Conservation (phyloP, 2,329 filamentous ascomycete genomes). For the Epichloe sylvatica region DNA sequence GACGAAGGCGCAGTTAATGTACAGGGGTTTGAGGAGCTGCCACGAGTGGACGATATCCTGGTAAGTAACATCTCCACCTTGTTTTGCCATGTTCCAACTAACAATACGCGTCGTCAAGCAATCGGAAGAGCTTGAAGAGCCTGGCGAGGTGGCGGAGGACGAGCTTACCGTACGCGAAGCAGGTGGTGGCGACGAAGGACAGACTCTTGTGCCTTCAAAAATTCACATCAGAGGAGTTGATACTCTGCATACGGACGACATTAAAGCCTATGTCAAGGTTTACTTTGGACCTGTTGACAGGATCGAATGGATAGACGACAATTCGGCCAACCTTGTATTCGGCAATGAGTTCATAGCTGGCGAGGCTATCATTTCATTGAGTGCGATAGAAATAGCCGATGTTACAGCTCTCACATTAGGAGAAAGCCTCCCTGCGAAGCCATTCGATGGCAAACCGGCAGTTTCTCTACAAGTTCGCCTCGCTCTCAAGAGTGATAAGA, state of each 20-base stretch:
- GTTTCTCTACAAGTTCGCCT: constrained; percentile 57
- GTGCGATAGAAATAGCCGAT: constrained; percentile 38
- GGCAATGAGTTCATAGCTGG: constrained; percentile 36
- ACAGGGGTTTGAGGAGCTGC: constrained; percentile 13
- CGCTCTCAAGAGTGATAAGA: constrained; percentile 63
- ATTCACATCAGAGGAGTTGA: constrained; percentile 78
- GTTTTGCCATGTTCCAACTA: constrained; percentile 1
- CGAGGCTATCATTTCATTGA: constrained; percentile 41
- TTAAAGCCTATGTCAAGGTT: constrained; percentile 59
- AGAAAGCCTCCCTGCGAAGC: constrained; percentile 56
- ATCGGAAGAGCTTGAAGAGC: constrained; percentile 23
- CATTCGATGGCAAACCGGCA: constrained; percentile 53
- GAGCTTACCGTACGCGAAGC: constrained; percentile 9
- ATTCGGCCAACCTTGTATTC: constrained; percentile 77
- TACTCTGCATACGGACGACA: constrained; percentile 63
- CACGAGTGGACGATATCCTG: constrained; percentile 23
- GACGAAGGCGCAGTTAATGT: constrained; percentile 22
- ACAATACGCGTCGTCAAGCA: constrained; percentile 14
- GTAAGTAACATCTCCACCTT: constrained; percentile 10
- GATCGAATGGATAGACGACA: constrained; percentile 93
- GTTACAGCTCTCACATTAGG: constrained; percentile 41
- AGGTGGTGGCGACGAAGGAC: constrained; percentile 12
- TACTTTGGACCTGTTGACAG: constrained; percentile 48
- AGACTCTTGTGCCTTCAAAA: constrained; percentile 35
- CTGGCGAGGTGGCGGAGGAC: constrained; percentile 25